Percentiles rank a stretch among this genome's conserved stretches.
These are phyloP conservation scores for Teratosphaeria nubilosa DNA, from an alignment of 2,329 filamentous ascomycete genomes.

Conservation along the genomic window DNA sequence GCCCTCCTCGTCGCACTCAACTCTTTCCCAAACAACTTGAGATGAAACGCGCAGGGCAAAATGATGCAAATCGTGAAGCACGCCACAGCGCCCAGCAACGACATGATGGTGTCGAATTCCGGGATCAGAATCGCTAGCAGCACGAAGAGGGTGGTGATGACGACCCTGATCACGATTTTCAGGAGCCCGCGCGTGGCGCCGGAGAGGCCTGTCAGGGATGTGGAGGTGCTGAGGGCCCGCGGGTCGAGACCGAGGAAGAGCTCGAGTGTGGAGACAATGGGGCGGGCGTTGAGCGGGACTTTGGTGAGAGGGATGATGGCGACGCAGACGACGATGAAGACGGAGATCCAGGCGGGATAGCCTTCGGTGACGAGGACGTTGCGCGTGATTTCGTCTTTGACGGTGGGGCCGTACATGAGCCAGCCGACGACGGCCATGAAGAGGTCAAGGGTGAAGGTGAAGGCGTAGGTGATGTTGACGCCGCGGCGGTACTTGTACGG, in stretches of 20 bases:
- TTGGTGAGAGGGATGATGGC: constrained; percentile 92
- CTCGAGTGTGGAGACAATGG: constrained; percentile 78
- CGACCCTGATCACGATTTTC: constrained; percentile 53
- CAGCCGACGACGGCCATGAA: constrained; percentile 74
- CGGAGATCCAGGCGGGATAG: constrained; percentile 64
- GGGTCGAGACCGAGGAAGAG: constrained; percentile 64
- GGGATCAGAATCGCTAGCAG: constrained; percentile 64
- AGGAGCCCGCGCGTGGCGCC: constrained; percentile 47
- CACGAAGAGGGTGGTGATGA: constrained; percentile 62
- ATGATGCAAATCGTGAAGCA: constrained; percentile 94
- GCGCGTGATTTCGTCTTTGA: constrained; percentile 79
- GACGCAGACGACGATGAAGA: constrained; percentile 76
- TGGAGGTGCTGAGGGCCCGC: constrained; percentile 41
- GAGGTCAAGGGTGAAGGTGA: constrained; percentile 72
- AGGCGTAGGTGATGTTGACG: constrained; percentile 70
- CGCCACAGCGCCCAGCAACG: constrained; percentile 76
- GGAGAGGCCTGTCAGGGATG: constrained; percentile 44
- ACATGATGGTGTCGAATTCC: constrained; percentile 82
- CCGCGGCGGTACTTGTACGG: constrained; percentile 70
- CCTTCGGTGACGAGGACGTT: constrained; percentile 69
- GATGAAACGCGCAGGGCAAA: constrained; percentile 76
- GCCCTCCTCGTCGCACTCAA: constrained; percentile 54
- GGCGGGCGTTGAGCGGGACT: constrained; percentile 58
- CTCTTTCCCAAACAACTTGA: constrained; percentile 76
- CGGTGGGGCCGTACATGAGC: constrained; percentile 89